Evolutionary conservation across 1,139 yeast genomes (phyloP).

Genomic region (Sugiyamaella castrensis): DNA sequence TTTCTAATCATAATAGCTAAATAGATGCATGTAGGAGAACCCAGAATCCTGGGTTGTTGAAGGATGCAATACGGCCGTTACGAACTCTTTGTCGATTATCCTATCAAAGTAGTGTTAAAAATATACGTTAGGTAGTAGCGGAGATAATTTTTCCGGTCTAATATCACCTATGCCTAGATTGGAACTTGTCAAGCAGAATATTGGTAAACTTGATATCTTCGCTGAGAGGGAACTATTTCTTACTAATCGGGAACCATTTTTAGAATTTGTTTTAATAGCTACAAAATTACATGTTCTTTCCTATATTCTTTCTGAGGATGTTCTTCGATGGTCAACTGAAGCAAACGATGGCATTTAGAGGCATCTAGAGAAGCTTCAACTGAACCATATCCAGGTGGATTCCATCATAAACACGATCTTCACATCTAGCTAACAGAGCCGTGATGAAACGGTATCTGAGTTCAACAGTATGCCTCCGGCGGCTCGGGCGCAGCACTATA

Average conservation of each 20-base stretch:
- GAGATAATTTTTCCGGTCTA: constrained; percentile 13
- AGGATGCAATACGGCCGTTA: no score
- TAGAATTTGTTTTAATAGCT: constrained; percentile 8
- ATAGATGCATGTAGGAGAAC: no score
- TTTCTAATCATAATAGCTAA: no score
- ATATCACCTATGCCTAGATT: constrained; percentile 12
- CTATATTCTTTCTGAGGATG: constrained; percentile 9
- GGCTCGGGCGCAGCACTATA: no score
- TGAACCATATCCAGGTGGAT: no score
- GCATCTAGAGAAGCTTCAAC: no score
- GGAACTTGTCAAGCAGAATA: constrained; percentile 12
- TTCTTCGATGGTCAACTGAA: constrained; percentile 9
- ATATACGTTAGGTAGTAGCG: constrained; percentile 9
- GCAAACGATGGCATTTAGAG: no score
- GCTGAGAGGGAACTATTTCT: constrained; percentile 2
- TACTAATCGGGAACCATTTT: constrained; percentile 7
- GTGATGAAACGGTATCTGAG: no score
- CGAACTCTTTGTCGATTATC: constrained; percentile 10
- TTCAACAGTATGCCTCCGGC: no score
- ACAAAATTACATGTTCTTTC: constrained; percentile 12
- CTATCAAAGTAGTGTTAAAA: constrained; percentile 5
- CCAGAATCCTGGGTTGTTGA: no score
- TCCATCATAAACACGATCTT: no score
- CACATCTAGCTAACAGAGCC: no score
- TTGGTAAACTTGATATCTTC: constrained; percentile 8